Evolutionary conservation across 257 asterid species (phyloP), one percentile per base, ranked within the genome.

Genomic region (Fraxinus americana): DNA sequence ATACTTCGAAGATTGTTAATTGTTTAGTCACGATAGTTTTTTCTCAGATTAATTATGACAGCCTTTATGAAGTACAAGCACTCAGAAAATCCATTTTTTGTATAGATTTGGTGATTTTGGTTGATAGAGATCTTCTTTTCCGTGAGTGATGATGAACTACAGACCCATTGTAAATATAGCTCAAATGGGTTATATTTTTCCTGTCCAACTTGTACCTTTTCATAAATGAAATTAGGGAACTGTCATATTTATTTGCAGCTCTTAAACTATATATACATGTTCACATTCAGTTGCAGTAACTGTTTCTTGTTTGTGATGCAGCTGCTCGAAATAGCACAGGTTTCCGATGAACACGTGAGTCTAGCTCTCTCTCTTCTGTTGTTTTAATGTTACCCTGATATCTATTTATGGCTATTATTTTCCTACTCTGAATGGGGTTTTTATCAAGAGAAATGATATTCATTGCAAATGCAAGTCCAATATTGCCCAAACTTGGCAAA

Each of bases 241-340:
- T 34, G 35, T 0, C 4, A 2, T 27, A 63, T 25, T 17, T 23
- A 21, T 72, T 19, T 41, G 70, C 75, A 27, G 67, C 5, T 63
- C 29, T 59, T 11, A 30, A 19, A 41, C 67, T 45, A 29, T 39
- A 11, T 7, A 45, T 52, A 2, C 19, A 25, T 67, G 77, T 69
- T 74, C 39, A 34, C 23, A 69, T 29, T 75, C 75, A 72, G 66
- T 71, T 70, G 68, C 34, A 5, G 69, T 63, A 3, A 63, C 36
- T 14, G n/a, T 52, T 69, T 81, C 38, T 73, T 67, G n/a, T 80
- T 54, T 80, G 48, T 88, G 35, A 45, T 90, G 83, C 97, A 96
- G 99, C 97, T 96, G 57, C 91, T 96, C 88, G 98, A 96, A 86
- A 93, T 96, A 65, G 99, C 99, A 29, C 99, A 96, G 87, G 99